Evolutionary conservation across 192 early-diverging fungal species (phyloP).

Genomic region (Coemansia sp.): DNA sequence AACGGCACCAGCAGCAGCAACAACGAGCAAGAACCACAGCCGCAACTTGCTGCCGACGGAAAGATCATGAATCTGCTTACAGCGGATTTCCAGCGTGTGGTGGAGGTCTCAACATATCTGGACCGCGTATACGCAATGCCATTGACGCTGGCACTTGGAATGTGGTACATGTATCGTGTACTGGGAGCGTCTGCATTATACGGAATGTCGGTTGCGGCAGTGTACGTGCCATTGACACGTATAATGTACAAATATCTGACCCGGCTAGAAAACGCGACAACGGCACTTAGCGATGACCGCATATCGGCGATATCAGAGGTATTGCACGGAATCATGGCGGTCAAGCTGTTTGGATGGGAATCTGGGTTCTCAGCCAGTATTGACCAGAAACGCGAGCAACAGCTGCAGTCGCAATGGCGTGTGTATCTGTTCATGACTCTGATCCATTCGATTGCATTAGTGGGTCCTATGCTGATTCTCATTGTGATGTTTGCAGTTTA

Average conservation of each 20-base stretch:
- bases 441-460: slow-evolving; percentile 55
- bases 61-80: slow-evolving; percentile 76
- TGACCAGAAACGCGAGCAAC: slow-evolving; percentile 63
- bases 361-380: slow-evolving; percentile 67
- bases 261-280: slow-evolving; percentile 60
- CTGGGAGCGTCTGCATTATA: slow-evolving; percentile 79
- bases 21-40: slow-evolving; percentile 1
- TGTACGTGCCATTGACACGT: slow-evolving; percentile 61
- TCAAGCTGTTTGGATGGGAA: slow-evolving; percentile 92
- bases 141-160: slow-evolving; percentile 64
- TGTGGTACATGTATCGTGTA: slow-evolving; percentile 69
- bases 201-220: slow-evolving; percentile 66
- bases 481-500: slow-evolving; percentile 63
- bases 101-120: slow-evolving; percentile 58
- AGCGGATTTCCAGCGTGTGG: slow-evolving; percentile 66
- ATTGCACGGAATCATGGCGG: slow-evolving; percentile 83
- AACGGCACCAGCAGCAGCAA: slow-evolving; percentile 28
- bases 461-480: slow-evolving; percentile 66
- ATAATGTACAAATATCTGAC: slow-evolving; percentile 55
- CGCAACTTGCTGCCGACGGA: slow-evolving; percentile 53
- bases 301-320: slow-evolving; percentile 79
- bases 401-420: slow-evolving; percentile 59
- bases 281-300: slow-evolving; percentile 68
- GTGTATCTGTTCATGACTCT: slow-evolving; percentile 57
- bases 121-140: slow-evolving; percentile 65